Conservation (phyloP, 1,284 basidiomycete species). For the Peniophora sp. region DNA sequence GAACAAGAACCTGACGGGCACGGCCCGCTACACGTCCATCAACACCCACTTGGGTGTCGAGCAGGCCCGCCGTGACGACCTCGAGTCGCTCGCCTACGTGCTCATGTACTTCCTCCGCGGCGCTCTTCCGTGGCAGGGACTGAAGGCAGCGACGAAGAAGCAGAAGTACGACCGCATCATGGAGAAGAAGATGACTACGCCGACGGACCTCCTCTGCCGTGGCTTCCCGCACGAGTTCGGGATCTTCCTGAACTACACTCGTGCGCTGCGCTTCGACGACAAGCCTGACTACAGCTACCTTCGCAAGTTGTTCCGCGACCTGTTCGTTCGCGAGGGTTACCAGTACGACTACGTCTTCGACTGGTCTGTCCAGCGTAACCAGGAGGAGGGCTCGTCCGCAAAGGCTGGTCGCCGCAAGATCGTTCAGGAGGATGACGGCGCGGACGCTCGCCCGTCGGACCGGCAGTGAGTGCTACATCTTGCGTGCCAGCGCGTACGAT, state of each 20-base stretch:
- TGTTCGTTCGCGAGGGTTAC: slow-evolving; percentile 94
- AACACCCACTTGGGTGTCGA: slow-evolving; percentile 98
- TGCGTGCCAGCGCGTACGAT: too few species aligned
- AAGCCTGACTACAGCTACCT: slow-evolving; percentile 98
- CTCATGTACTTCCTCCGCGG: slow-evolving; percentile 99
- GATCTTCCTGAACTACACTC: slow-evolving; percentile 96
- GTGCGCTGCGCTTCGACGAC: slow-evolving; percentile 95
- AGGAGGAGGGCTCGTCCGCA: slow-evolving; percentile 57
- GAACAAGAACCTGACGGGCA: slow-evolving; percentile 99
- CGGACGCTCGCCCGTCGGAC: slow-evolving; percentile 63
- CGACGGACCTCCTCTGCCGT: slow-evolving; percentile 91
- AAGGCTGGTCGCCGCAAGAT: slow-evolving; percentile 68
- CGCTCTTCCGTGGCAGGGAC: slow-evolving; percentile 93
- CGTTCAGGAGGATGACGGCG: slow-evolving; percentile 67
- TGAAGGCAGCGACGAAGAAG: slow-evolving; percentile 98
- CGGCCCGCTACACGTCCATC: slow-evolving; percentile 98
- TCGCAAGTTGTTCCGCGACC: slow-evolving; percentile 95
- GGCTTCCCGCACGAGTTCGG: slow-evolving; percentile 97
- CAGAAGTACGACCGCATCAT: slow-evolving; percentile 99
- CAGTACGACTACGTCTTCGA: slow-evolving; percentile 99
- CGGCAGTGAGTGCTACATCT: slow-evolving; percentile 55
- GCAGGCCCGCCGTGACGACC: slow-evolving; percentile 92
- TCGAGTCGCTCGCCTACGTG: slow-evolving; percentile 94
- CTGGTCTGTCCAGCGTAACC: slow-evolving; percentile 86
- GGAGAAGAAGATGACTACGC: slow-evolving; percentile 99